Conservation (phyloP, 2,329 filamentous ascomycete genomes). For the Fusarium hostae region DNA sequence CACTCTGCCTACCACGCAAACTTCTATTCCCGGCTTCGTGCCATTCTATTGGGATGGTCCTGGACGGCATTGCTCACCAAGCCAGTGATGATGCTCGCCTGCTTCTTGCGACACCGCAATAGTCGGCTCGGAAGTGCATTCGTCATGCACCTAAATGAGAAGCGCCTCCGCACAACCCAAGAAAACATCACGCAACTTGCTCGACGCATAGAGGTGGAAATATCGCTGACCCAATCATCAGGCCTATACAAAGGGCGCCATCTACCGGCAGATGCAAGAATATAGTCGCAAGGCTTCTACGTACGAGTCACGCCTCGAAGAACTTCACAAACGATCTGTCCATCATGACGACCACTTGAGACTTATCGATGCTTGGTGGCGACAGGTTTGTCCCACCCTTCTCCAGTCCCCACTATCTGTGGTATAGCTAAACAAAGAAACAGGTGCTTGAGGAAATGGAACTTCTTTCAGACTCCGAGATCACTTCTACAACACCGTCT, state of each 20-base stretch:
- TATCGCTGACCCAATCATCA: constrained; percentile 46
- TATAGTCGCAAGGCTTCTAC: constrained; percentile 91
- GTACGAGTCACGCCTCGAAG: constrained; percentile 82
- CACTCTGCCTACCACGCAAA: constrained; percentile 21
- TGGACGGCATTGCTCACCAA: constrained; percentile 51
- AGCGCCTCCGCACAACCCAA: constrained; percentile 33
- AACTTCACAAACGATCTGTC: constrained; percentile 79
- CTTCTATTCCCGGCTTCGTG: constrained; percentile 35
- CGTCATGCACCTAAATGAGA: constrained; percentile 34
- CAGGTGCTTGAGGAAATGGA: constrained; percentile 74
- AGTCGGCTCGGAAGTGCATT: constrained; percentile 44
- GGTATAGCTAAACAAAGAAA: constrained; percentile 21
- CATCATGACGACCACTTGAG: constrained; percentile 95
- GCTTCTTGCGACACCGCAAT: constrained; percentile 45
- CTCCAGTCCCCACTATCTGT: neutral
- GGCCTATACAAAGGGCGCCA: constrained; percentile 81
- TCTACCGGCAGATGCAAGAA: constrained; percentile 96
- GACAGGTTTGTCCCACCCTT: constrained; percentile 72
- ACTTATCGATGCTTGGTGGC: constrained; percentile 92
- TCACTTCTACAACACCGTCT: constrained; percentile 35
- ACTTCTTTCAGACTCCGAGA: constrained; percentile 63
- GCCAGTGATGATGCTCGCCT: constrained; percentile 52
- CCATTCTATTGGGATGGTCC: constrained; percentile 46
- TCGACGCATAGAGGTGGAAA: constrained; percentile 33
- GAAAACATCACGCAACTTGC: constrained; percentile 34